These are phyloP conservation scores for Persicaria tinctoria DNA, from an alignment of 148 eudicot species.

Conservation along the genomic window DNA sequence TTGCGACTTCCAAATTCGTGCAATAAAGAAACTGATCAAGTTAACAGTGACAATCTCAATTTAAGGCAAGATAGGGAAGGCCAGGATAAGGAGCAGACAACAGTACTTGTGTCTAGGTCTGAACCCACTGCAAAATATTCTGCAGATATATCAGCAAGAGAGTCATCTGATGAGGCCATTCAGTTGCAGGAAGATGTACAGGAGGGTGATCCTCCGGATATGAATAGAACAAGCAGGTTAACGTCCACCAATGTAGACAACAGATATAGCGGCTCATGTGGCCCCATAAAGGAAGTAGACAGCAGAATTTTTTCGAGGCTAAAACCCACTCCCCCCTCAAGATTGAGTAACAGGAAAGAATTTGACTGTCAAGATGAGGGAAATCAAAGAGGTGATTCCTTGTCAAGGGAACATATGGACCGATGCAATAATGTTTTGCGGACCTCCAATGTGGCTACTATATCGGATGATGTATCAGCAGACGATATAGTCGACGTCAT, in stretches of 20 bases:
- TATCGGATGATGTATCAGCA: slow-evolving; percentile 59
- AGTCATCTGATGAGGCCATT: slow-evolving; percentile 21
- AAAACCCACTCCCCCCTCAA: slow-evolving; percentile 16
- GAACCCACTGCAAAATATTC: slow-evolving; percentile 18
- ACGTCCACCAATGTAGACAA: slow-evolving; percentile 16
- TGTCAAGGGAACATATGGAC: slow-evolving; percentile 29
- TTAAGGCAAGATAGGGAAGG: slow-evolving; percentile 27
- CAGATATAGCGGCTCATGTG: slow-evolving; percentile 16
- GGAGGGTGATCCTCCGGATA: slow-evolving; percentile 19
- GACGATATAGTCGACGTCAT: slow-evolving; percentile 78
- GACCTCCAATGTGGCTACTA: slow-evolving; percentile 58
- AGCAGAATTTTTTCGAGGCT: slow-evolving; percentile 18
- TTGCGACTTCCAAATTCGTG: slow-evolving; percentile 17
- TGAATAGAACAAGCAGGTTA: slow-evolving; percentile 15
- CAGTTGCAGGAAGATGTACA: slow-evolving; percentile 10
- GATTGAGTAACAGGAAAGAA: slow-evolving; percentile 22
- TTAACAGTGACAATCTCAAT: slow-evolving; percentile 12
- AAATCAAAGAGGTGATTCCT: slow-evolving; percentile 23
- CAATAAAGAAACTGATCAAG: slow-evolving; percentile 25
- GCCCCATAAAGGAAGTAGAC: slow-evolving; percentile 18
- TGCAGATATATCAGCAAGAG: slow-evolving; percentile 20
- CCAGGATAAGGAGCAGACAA: slow-evolving; percentile 23
- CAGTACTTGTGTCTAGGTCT: slow-evolving; percentile 18
- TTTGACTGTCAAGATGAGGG: slow-evolving; percentile 22
- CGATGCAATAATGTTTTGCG: slow-evolving; percentile 60